Base-by-base conservation (phyloP, 768 basidiomycete species). In the Paxillus rubicundulus region DNA sequence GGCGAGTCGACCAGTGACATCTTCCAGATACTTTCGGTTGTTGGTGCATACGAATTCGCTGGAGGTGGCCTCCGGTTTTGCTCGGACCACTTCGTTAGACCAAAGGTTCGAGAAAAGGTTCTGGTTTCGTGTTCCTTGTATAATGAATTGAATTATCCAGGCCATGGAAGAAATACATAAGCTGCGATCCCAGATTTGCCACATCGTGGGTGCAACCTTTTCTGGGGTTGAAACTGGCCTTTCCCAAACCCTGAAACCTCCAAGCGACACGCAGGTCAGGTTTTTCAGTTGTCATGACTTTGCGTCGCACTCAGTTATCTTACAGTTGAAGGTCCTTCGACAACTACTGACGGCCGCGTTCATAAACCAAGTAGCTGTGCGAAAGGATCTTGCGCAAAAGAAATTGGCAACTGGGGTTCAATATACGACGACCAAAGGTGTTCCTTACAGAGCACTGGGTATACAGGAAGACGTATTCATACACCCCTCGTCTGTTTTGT, bases 121-220 rank as follows among this genome's bases (percentile, higher is more conserved):
- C 42, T 45, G 38, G 12, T 45, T 47, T 32, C 6, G 16, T 46
- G 30, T 24, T 38, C 27, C 30, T 5, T 2, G 6, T 8, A 45
- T 41, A 5, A 46, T 33, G 57, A 28, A 62, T 7, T 45, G 38
- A 24, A 39, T 27, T 28, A 7, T 49, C 27, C 17, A 98, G 95
- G 91, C 93, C 0, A 98, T 99, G 95, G 91, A 97, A 71, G 97
- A 99, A 73, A 96, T 97, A 33, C 97, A 95, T 69, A 98, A 98
- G 66, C 77, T 99, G 5, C 83, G 94, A 33, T 79, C 84, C 0
- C 97, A 99, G 63, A 87, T 99, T 51, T 88, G 82, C 61, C 82
- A 80, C 52, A 94, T 98, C 41, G 89, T 96, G 5, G 77, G 79
- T 50, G 73, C 79, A n/a, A 89, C 89, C 63, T 91, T 94, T 57